Conservation (phyloP, 1,284 basidiomycete species). For the Heliocybe sulcata region DNA sequence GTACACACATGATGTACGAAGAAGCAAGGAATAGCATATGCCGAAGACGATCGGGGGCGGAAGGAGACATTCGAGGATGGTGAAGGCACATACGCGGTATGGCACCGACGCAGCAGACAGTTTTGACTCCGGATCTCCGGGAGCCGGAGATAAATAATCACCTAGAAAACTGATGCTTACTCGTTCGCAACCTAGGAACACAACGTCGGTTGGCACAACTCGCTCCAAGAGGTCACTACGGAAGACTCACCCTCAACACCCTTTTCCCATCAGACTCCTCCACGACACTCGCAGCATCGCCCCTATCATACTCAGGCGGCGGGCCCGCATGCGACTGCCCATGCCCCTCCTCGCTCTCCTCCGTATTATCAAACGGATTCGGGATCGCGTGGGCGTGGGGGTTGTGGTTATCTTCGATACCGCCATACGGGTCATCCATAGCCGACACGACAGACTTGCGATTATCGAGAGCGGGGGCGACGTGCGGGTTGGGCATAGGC, state of each 20-base stretch:
- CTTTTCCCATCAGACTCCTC: slow-evolving; percentile 27
- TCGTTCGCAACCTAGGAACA: slow-evolving; percentile 1
- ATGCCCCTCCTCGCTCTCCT: slow-evolving; percentile 19
- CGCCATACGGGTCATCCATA: slow-evolving; percentile 10
- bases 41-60: no score
- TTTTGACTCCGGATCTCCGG: neutral
- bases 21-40: no score
- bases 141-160: neutral
- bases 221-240: neutral
- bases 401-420: slow-evolving; percentile 5
- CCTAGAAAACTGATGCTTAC: neutral
- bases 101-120: neutral
- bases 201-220: neutral
- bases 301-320: slow-evolving; percentile 12
- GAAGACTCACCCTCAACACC: neutral
- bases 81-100: no score
- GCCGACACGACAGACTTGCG: slow-evolving; percentile 3
- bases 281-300: slow-evolving; percentile 16
- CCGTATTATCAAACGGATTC: slow-evolving; percentile 8
- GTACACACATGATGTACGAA: neutral
- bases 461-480: slow-evolving; percentile 10
- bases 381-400: slow-evolving; percentile 6
- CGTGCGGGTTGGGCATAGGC: slow-evolving; percentile 10
- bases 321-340: slow-evolving; percentile 12
- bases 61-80: no score